These are phyloP conservation scores for Marchantia paleacea DNA, from an alignment of 225 moss, liverwort and hornwort species.

Conservation along the genomic window DNA sequence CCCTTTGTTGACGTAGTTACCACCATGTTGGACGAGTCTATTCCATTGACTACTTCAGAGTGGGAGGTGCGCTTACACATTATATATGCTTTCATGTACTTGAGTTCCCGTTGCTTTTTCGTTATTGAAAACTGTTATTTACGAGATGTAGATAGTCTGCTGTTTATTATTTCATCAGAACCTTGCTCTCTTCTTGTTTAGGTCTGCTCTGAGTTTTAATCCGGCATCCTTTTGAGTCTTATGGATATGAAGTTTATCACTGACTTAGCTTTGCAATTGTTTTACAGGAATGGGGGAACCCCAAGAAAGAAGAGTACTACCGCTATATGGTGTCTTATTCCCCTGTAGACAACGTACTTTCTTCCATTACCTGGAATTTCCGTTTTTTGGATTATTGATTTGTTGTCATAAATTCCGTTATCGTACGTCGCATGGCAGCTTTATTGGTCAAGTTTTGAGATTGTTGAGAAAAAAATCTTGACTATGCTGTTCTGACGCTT, in stretches of 20 bases:
- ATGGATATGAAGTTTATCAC: not conserved
- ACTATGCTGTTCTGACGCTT: too few relatives aligned
- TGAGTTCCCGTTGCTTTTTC: not conserved
- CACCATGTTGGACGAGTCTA: conserved; percentile 94
- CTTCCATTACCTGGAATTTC: not conserved
- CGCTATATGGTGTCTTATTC: conserved; percentile 90
- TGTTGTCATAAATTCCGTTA: not conserved
- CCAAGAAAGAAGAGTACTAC: conserved; percentile 67
- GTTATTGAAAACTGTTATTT: not conserved
- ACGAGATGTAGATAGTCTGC: not conserved
- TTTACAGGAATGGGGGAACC: conserved; percentile 97
- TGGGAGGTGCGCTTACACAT: conserved; percentile 64
- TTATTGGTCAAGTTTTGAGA: not conserved
- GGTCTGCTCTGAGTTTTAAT: too few relatives aligned
- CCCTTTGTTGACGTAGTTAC: conserved; percentile 92
- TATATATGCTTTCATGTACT: not conserved
- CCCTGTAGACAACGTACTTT: conserved; percentile 85
- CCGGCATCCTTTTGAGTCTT: too few relatives aligned
- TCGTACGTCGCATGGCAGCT: not conserved
- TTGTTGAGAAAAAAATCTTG: not conserved
- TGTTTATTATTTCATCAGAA: not conserved
- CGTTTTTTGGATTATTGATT: not conserved
- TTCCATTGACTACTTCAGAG: conserved; percentile 88
- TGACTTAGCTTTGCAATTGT: not conserved
- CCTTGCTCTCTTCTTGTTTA: too few relatives aligned